Evolutionary conservation across 73 alveolate species (phyloP), one percentile per base, ranked within the genome.

Genomic region (Paramecium caudatum): DNA sequence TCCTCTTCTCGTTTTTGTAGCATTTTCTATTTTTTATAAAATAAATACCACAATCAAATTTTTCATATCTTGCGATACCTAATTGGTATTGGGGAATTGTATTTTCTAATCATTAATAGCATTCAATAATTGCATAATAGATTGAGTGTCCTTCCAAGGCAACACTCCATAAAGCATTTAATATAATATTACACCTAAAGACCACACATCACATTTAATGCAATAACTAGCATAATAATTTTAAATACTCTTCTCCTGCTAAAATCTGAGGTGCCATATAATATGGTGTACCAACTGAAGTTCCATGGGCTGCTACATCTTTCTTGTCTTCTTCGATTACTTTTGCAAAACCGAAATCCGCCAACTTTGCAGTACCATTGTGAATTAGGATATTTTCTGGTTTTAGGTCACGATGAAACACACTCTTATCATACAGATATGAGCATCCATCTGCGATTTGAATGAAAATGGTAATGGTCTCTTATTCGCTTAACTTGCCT

Each of bases 281-380:
- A 63, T 86, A 86, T 46, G 93, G 93, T 41, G 93, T 86, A 4
- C 93, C 93, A 5, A 86, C 93, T 4, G 68, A 62, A 13, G 93
- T 86, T 9, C 84, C 82, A 45, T 70, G 82, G 15, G 93, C 87
- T 13, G 93, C 93, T 19, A 15, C 41, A 62, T 86, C 93, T 36
- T 78, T 62, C 19, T 36, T 62, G 16, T 86, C 93, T 15, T 86
- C 82, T 62, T 86, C 93, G 2, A 86, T 61, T 13, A 86, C 93
- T 43, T 86, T 86, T 4, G 93, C 93, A 86, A 86, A 86, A 10
- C 93, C 93, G 65, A 86, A 86, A 86, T 86, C 93, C 10, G 93
- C 93, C n/a, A 86, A 62, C 25, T 86, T 86, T 9, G 88, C 87
- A 34, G 46, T 30, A 36, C 93, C 93, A 61, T 86, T 86, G 39